Evolutionary conservation across 495 filamentous ascomycete species (phyloP), one percentile per base, ranked within the genome.

Genomic region (Xylaria intraflava): DNA sequence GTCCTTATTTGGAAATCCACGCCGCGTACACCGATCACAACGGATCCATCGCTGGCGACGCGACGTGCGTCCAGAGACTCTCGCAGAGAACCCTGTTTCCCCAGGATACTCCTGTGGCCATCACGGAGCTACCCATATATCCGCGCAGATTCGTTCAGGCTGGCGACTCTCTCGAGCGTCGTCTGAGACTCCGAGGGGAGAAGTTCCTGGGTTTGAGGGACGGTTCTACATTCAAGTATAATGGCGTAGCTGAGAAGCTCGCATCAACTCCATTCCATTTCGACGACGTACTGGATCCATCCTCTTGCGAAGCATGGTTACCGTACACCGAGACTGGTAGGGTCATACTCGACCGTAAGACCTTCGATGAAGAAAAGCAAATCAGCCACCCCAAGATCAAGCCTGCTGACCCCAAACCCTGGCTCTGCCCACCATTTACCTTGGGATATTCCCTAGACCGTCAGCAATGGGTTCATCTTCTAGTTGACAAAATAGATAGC

Each of bases 391-490:
- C 76, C 6, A 69, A 40, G 17, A 31, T 64, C 14, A 63, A 61
- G 45, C 58, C 71, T 52, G 67, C 69, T 36, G 68, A 69, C 0
- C 70, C 76, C 26, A 65, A 77, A 30, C 63, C 58, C 5, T 51
- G 66, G 48, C 66, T 72, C n/a, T 76, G 70, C 51, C 73, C 75
- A 6, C 69, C 73, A 8, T 75, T 89, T 11, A 86, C 89, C 0
- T 72, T 90, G 7, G 90, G 90, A 12, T 95, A 90, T 65, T 82
- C 87, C 3, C 90, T 92, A 54, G 77, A 72, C 22, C 87, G 88
- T 59, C 94, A 94, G 70, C 69, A 86, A 0, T 95, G 88, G 89
- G 78, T 90, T 2, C 86, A 88, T 60, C 89, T 93, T 60, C 82
- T 81, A 27, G 78, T 95, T 46, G 85, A 86, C 2, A 79, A 82